Conservation (phyloP, 202 grass and related monocot genomes). For the Miscanthus sacchariflorus region DNA sequence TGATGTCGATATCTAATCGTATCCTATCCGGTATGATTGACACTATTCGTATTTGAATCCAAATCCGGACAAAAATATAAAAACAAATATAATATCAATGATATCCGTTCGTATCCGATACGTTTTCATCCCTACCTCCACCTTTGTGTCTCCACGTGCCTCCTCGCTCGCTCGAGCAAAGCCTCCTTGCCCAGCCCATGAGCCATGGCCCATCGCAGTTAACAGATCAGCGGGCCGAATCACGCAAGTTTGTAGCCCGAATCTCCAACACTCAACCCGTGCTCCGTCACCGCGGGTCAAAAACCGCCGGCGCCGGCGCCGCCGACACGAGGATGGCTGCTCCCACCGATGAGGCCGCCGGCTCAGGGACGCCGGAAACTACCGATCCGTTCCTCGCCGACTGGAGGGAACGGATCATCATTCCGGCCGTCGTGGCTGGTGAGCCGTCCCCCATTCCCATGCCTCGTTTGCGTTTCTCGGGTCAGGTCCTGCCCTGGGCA, state of each 20-base stretch:
- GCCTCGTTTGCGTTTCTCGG: background rate
- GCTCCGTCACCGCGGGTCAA: background rate
- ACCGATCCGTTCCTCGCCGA: slow-evolving; percentile 36
- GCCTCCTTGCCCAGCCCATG: background rate
- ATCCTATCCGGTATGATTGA: too few species aligned
- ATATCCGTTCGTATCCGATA: too few species aligned
- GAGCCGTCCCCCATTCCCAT: background rate
- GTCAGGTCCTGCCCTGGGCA: background rate
- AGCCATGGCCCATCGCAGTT: background rate
- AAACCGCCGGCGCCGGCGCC: slow-evolving; percentile 2
- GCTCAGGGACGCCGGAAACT: slow-evolving; percentile 27
- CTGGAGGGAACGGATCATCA: slow-evolving; percentile 82
- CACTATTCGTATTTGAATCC: too few species aligned
- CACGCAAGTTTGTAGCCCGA: background rate
- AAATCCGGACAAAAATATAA: too few species aligned
- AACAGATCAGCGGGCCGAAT: background rate
- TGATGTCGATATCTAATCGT: too few species aligned
- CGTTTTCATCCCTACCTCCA: too few species aligned
- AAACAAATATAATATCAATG: too few species aligned
- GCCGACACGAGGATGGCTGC: slow-evolving; percentile 38
- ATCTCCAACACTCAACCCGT: background rate
- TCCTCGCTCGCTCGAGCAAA: too few species aligned
- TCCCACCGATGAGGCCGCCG: slow-evolving; percentile 44
- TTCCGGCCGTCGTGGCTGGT: slow-evolving; percentile 65
- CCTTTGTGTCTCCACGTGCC: too few species aligned